phyloP scores from a whole-genome alignment of 2,329 filamentous ascomycete genomes.

The Fusarium brachygibbosum region DNA sequence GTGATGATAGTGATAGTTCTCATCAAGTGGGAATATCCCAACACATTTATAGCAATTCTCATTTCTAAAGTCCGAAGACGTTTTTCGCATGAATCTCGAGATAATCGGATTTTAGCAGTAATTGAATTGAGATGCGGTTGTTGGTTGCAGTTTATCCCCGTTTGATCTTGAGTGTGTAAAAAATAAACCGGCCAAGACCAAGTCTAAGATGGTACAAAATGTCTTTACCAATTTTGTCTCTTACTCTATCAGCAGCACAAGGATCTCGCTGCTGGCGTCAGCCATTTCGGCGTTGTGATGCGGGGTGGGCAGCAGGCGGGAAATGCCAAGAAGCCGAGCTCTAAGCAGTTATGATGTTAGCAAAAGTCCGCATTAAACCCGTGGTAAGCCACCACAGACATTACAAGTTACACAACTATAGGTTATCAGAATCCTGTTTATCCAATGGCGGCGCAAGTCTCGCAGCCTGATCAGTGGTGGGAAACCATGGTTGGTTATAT shows the following conservation, averaged over 20 bases:
- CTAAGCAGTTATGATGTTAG: too few relatives aligned
- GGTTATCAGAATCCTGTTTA: too few relatives aligned
- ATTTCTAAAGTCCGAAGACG: constrained; percentile 25
- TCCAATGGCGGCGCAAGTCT: too few relatives aligned
- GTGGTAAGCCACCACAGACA: too few relatives aligned
- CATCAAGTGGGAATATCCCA: neutral
- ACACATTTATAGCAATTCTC: constrained; percentile 6
- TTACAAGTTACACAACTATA: too few relatives aligned
- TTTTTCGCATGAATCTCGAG: neutral
- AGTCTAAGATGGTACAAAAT: too few relatives aligned
- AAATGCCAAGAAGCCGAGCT: neutral
- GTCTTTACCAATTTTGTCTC: too few relatives aligned
- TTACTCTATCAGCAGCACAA: neutral
- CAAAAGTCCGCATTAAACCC: too few relatives aligned
- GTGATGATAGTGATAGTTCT: neutral
- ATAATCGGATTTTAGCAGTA: neutral
- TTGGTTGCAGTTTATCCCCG: too few relatives aligned
- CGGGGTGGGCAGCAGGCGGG: neutral
- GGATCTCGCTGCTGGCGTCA: constrained; percentile 39
- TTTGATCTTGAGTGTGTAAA: neutral
- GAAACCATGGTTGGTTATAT: too few relatives aligned
- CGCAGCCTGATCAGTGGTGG: too few relatives aligned
- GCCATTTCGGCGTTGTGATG: constrained; percentile 27
- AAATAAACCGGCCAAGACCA: neutral
- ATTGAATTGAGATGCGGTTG: too few relatives aligned